These are phyloP conservation scores for Ascochyta viciae-villosae DNA, from an alignment of 2,329 filamentous ascomycete genomes.

Conservation along the genomic window DNA sequence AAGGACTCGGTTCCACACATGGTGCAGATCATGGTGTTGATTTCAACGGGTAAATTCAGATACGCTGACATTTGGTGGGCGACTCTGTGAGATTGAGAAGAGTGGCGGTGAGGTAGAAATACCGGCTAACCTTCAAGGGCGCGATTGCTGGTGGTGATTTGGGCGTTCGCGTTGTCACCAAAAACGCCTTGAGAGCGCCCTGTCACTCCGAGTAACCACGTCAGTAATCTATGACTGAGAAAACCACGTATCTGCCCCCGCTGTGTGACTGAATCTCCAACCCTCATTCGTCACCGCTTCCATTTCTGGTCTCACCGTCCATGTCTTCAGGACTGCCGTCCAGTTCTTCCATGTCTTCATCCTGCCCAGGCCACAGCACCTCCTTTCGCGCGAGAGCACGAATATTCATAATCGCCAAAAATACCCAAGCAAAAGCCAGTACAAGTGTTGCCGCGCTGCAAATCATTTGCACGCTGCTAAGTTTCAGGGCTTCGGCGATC, in stretches of 20 bases:
- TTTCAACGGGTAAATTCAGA: constrained; percentile 7
- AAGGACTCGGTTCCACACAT: constrained; percentile 14
- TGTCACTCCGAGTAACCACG: background rate
- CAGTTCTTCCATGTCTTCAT: constrained; percentile 61
- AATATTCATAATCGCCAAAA: constrained; percentile 59
- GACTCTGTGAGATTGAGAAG: background rate
- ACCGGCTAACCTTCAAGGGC: background rate
- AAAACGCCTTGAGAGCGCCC: background rate
- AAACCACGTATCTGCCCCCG: background rate
- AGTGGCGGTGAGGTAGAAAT: no score
- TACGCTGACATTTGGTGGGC: constrained; percentile 16
- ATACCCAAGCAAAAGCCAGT: constrained; percentile 62
- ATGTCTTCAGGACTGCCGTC: constrained; percentile 15
- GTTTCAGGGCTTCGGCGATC: constrained; percentile 61
- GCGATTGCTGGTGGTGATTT: background rate
- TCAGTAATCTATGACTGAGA: background rate
- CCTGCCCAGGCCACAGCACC: constrained; percentile 66
- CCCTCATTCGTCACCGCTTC: background rate
- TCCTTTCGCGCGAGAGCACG: constrained; percentile 55
- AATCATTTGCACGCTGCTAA: constrained; percentile 59
- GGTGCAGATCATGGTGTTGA: constrained; percentile 19
- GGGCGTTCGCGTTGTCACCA: background rate
- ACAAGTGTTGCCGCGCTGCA: constrained; percentile 62
- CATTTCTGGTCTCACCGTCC: background rate
- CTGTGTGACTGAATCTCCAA: background rate